Evolutionary conservation across 306 rosid genomes (phyloP), one percentile per base, ranked within the genome.

Genomic region (Pachyrhizus erosus): DNA sequence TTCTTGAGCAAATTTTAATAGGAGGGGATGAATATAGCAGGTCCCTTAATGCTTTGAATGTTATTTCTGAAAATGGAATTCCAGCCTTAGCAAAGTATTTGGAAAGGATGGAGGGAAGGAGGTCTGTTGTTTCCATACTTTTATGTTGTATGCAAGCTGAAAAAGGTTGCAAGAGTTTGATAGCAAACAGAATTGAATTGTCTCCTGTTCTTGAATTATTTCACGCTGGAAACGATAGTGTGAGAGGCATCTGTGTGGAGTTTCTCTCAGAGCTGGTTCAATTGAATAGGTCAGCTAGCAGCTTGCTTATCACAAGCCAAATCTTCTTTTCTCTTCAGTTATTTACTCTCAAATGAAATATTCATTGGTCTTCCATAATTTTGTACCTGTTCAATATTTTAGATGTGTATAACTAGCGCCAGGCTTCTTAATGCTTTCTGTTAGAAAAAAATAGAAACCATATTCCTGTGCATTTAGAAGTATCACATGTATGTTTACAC

Each of bases 211-310:
- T 96, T 7, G 93, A 93, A 84, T 84, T 91, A 81, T 89, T 93
- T 88, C 96, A 95, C n/a, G 60, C 84, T 48, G 99, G 98, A 84
- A 89, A 86, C 76, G 96, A 93, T 70, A 81, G 79, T 58, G 94
- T 85, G 39, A 87, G 87, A 90, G 91, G 94, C 80, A 80, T 87
- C 66, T 93, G 93, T 70, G 86, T 91, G 74, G 93, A 87, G 60
- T 95, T 95, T 89, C 96, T 93, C 33, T 92, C 96, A 9, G 97
- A 95, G 84, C 86, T 95, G 61, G 98, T 95, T 77, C 98, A 80
- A 85, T 54, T 91, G 85, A 86, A 92, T 87, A 90, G 91, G 98
- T 91, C 80, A 39, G 48, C 45, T 15, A 39, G 48, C 72, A 70
- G 26, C 80, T 74, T 18, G 12, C 45, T 54, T 68, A 57, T 29